Percentiles rank a stretch among this genome's conserved stretches.
Conservation (phyloP, 768 basidiomycete species). For the Rubroboletus satanas region DNA sequence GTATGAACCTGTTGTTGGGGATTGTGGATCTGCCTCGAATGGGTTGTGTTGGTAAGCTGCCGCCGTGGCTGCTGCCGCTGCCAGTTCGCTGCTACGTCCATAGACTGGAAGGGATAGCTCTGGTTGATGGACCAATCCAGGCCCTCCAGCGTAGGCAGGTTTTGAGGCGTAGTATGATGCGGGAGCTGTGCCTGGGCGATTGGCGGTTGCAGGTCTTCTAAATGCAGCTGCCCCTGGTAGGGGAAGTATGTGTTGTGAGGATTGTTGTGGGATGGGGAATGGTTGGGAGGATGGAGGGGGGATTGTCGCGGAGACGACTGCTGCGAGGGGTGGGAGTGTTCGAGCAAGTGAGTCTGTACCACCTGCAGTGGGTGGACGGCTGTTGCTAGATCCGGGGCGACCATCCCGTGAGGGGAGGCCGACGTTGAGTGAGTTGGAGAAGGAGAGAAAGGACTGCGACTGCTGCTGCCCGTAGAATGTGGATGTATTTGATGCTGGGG, state of each 20-base stretch:
- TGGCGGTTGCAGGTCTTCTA: slow-evolving; percentile 56
- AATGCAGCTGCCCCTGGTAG: slow-evolving; percentile 51
- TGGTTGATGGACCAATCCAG: slow-evolving; percentile 51
- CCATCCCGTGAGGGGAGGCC: slow-evolving; percentile 39
- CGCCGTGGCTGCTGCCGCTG: slow-evolving; percentile 29
- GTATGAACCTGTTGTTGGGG: slow-evolving; percentile 32
- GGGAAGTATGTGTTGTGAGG: slow-evolving; percentile 51
- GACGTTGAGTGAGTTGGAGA: slow-evolving; percentile 46
- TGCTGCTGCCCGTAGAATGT: slow-evolving; percentile 39
- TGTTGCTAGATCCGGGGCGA: slow-evolving; percentile 46
- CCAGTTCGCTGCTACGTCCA: slow-evolving; percentile 40
- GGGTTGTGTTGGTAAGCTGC: slow-evolving; percentile 28
- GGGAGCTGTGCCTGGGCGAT: slow-evolving; percentile 69
- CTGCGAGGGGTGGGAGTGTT: slow-evolving; percentile 70
- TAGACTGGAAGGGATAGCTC: slow-evolving; percentile 39
- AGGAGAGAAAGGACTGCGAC: slow-evolving; percentile 70
- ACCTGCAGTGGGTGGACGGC: slow-evolving; percentile 53
- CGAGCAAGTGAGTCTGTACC: slow-evolving; percentile 40
- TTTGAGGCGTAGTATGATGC: slow-evolving; percentile 54
- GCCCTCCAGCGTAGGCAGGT: slow-evolving; percentile 46
- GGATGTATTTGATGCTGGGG: slow-evolving; percentile 41
- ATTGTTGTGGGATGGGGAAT: slow-evolving; percentile 39
- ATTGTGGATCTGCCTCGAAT: slow-evolving; percentile 32
- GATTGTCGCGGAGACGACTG: slow-evolving; percentile 74
- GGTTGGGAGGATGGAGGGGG: slow-evolving; percentile 40